Base-by-base conservation (phyloP, 306 rosid genomes). In the Prunus kanzakura region DNA sequence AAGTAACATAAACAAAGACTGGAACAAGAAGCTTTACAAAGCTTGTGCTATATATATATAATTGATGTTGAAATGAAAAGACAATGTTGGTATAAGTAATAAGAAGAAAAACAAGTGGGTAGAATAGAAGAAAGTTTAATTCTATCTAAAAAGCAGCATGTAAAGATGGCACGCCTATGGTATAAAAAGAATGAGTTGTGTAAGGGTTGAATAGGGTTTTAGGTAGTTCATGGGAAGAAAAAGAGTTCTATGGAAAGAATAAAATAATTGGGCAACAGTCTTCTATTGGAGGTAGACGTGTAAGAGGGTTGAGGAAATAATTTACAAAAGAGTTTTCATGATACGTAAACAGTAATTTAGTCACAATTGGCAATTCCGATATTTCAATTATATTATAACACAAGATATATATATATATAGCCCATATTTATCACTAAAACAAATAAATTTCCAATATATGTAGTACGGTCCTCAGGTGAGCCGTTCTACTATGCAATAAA, bases 151-250 rank as follows among this genome's bases (percentile, higher is more conserved):
- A 27, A 50, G 51, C 60, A 15, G 72, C 95, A 93, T 79, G 88
- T 77, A 91, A 93, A 91, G 97, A 93, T 78, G 70, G 80, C 78
- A 60, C 43, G 66, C 11, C 49, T 67, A 38, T 72, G 71, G 29
- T 76, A 74, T 75, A 67, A 74, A 58, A 79, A 64, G 70, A 81
- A 78, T 52, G 64, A 70, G 69, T 80, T 87, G 67, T 83, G 80
- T 43, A 32, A 64, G 57, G 79, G 68, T 85, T 81, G 70, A 73
- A 56, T 52, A 72, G 47, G 84, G 41, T 87, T 87, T 62, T 91
- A 88, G 93, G 87, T 80, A 70, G 84, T 32, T 78, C 86, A 79
- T 69, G 63, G 67, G 89, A 88, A 90, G 93, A 86, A 82, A 15
- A 72, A 81, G 75, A 79, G 67, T 52, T 55, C 20, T 64, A 38